These are phyloP conservation scores for Hymenochaete sp. DNA, from an alignment of 1,284 basidiomycete species.

Conservation along the genomic window DNA sequence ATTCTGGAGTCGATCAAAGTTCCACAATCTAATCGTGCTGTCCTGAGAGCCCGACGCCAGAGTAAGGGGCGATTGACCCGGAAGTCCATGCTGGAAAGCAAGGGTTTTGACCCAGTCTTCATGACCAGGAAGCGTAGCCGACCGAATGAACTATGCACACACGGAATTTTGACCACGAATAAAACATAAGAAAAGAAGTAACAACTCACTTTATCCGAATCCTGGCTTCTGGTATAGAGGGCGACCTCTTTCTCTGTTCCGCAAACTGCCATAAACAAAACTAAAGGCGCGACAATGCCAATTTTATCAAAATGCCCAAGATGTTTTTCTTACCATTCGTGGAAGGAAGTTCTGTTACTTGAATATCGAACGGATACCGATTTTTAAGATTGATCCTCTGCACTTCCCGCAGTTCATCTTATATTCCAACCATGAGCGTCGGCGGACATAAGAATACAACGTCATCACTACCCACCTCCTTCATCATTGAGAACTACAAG, in stretches of 20 bases:
- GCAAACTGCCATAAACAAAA: conserved; percentile 64
- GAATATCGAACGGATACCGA: conserved; percentile 68
- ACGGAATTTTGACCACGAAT: conserved; percentile 7
- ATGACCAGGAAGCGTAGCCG: conserved; percentile 71
- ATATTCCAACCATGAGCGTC: too few species aligned
- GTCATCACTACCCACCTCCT: too few species aligned
- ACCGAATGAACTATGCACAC: conserved; percentile 44
- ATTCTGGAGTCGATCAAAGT: conserved; percentile 43
- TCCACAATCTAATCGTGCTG: conserved; percentile 85
- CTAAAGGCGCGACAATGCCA: conserved; percentile 35
- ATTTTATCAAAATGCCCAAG: background rate
- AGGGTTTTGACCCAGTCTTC: conserved; percentile 90
- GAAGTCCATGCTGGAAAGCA: conserved; percentile 43
- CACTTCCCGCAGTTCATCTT: conserved; percentile 37
- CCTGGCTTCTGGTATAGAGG: conserved; percentile 66
- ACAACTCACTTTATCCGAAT: conserved; percentile 41
- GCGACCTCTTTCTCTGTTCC: conserved; percentile 71
- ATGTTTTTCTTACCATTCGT: conserved; percentile 44
- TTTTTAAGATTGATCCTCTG: conserved; percentile 63
- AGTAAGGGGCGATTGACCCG: conserved; percentile 34
- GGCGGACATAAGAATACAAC: too few species aligned
- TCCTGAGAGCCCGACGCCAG: conserved; percentile 93
- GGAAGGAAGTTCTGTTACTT: conserved; percentile 53
- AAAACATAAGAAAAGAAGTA: background rate
- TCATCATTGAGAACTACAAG: conserved; percentile 65